These are phyloP conservation scores for Draba incana DNA, from an alignment of 345 rosid species.

Conservation along the genomic window DNA sequence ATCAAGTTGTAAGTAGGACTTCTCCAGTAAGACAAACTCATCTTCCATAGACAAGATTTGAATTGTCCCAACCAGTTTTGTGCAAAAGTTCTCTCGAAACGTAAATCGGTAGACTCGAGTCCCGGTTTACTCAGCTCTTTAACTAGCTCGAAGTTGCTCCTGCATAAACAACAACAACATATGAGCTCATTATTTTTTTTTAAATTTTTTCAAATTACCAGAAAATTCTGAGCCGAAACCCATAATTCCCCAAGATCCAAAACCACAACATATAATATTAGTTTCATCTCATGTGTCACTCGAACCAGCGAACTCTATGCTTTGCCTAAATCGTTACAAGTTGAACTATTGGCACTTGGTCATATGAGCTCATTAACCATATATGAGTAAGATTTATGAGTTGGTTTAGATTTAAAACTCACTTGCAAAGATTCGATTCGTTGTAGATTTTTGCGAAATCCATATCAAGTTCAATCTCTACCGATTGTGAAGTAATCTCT, in stretches of 20 bases:
- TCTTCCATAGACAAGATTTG: conserved; percentile 80
- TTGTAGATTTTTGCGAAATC: conserved; percentile 63
- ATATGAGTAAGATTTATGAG: neutral
- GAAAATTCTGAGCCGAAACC: no score
- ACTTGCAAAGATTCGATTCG: conserved; percentile 56
- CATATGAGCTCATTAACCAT: conserved; percentile 17
- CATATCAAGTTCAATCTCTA: conserved; percentile 60
- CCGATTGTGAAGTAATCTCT: conserved; percentile 62
- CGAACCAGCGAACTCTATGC: no score
- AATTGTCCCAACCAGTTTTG: conserved; percentile 70
- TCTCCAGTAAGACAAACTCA: conserved; percentile 80
- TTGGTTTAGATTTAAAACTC: conserved; percentile 30
- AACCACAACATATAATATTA: no score
- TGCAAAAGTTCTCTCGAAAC: conserved; percentile 56
- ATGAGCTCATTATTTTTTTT: conserved; percentile 3
- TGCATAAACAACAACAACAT: conserved; percentile 15
- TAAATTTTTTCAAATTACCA: no score
- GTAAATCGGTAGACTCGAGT: conserved; percentile 55
- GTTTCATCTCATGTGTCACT: no score
- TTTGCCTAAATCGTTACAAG: no score
- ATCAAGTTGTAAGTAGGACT: conserved; percentile 71
- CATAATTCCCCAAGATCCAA: no score
- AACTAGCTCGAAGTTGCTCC: conserved; percentile 56
- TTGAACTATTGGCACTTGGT: no score
- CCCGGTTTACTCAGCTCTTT: conserved; percentile 52